Conservation (phyloP, 2,329 filamentous ascomycete species). For the Diplodia sapinea region DNA sequence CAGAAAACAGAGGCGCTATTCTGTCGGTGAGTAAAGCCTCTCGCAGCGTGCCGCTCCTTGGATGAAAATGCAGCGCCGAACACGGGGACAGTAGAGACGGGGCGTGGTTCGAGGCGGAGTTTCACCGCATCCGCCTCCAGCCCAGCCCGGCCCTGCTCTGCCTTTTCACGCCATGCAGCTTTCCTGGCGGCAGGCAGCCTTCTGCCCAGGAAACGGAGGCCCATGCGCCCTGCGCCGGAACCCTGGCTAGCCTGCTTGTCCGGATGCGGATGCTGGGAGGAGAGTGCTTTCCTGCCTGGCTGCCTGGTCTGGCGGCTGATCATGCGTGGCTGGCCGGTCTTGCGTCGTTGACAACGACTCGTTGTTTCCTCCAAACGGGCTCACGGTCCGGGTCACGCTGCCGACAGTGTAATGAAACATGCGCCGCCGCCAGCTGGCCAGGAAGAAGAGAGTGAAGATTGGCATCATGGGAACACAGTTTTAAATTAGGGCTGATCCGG, state of each 20-base stretch:
- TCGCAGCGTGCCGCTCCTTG: conserved; percentile 8
- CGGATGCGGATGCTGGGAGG: conserved; percentile 6
- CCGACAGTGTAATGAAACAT: neutral
- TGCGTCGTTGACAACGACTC: neutral
- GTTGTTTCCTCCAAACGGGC: conserved; percentile 3
- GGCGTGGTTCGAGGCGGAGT: conserved; percentile 22
- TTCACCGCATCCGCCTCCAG: conserved; percentile 7
- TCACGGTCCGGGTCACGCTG: conserved; percentile 11
- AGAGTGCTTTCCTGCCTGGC: neutral
- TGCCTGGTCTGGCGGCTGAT: conserved; percentile 23
- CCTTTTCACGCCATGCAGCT: neutral
- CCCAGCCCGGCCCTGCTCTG: neutral
- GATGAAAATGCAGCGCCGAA: neutral
- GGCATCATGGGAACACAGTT: conserved; percentile 18
- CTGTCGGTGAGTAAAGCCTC: neutral
- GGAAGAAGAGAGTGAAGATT: neutral
- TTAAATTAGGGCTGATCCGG: neutral
- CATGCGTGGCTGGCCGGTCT: neutral
- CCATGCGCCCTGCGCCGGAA: conserved; percentile 13
- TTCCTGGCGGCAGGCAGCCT: neutral
- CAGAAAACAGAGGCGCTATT: conserved; percentile 1
- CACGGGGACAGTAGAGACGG: conserved; percentile 1
- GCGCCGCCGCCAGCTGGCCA: neutral
- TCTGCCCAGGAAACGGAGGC: neutral
- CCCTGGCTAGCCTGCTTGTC: conserved; percentile 18